These are phyloP conservation scores for Ascochyta koolunga DNA, from an alignment of 2,329 filamentous ascomycete genomes.

Conservation along the genomic window DNA sequence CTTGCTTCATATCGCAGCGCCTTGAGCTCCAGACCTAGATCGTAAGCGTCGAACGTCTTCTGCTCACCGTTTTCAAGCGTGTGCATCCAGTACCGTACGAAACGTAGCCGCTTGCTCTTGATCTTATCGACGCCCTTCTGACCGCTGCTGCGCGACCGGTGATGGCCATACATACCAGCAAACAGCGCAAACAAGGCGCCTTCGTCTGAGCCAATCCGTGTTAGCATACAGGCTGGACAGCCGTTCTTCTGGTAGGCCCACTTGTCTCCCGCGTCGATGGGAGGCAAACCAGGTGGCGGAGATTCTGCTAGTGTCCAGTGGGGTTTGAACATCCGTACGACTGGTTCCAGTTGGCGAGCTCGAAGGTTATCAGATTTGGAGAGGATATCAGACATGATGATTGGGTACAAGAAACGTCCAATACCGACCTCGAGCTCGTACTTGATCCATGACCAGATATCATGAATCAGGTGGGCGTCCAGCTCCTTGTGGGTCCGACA, in stretches of 20 bases:
- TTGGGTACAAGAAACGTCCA: slow-evolving; percentile 34
- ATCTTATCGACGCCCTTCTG: slow-evolving; percentile 14
- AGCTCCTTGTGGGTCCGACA: slow-evolving; percentile 36
- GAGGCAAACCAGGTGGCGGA: slow-evolving; percentile 23
- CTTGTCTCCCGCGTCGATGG: slow-evolving; percentile 19
- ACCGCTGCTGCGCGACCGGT: slow-evolving; percentile 7
- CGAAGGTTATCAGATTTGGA: slow-evolving; percentile 19
- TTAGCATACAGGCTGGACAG: slow-evolving; percentile 41
- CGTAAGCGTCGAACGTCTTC: slow-evolving; percentile 22
- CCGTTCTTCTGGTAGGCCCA: slow-evolving; percentile 31
- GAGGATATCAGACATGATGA: slow-evolving; percentile 30
- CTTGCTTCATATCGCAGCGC: slow-evolving; percentile 8
- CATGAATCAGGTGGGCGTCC: slow-evolving; percentile 23
- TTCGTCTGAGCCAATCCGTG: slow-evolving; percentile 35
- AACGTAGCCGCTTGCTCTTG: slow-evolving; percentile 29
- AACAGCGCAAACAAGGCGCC: slow-evolving; percentile 33
- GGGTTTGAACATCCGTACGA: slow-evolving; percentile 32
- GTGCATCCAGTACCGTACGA: slow-evolving; percentile 34
- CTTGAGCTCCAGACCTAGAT: slow-evolving; percentile 32
- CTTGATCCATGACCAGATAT: slow-evolving; percentile 31
- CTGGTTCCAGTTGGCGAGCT: slow-evolving; percentile 37
- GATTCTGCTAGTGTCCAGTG: slow-evolving; percentile 22
- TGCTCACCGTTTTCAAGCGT: slow-evolving; percentile 12
- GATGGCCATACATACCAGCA: slow-evolving; percentile 33
- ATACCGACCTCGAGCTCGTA: slow-evolving; percentile 32